phyloP scores from a whole-genome alignment of 2,329 filamentous ascomycete genomes.

The Calcarisporium arbuscula region DNA sequence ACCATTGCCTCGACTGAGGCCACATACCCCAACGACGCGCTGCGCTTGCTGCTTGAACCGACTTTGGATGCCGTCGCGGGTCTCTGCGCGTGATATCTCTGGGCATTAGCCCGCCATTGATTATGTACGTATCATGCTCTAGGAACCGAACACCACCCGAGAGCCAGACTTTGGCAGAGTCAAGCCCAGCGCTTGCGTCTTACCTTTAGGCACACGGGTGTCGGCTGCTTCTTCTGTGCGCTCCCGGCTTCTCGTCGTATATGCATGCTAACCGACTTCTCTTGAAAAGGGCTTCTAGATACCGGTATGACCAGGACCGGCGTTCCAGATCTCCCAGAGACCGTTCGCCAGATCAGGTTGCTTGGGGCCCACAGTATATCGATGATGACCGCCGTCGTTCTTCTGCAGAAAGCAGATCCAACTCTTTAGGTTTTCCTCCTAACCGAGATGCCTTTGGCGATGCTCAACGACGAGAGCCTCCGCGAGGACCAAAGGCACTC shows the following conservation, averaged over 20 bases:
- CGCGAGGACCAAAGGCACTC: conserved; percentile 74
- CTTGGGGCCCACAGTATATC: conserved; percentile 47
- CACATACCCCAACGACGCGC: too few species aligned
- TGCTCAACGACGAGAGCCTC: conserved; percentile 59
- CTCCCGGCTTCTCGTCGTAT: too few species aligned
- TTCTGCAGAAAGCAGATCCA: conserved; percentile 50
- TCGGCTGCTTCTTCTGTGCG: too few species aligned
- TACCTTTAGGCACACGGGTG: too few species aligned
- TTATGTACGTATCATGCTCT: conserved; percentile 15
- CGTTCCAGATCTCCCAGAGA: conserved; percentile 62
- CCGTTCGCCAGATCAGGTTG: conserved; percentile 62
- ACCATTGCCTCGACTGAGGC: too few species aligned
- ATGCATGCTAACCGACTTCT: background rate
- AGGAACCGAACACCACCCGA: too few species aligned
- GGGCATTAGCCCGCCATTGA: conserved; percentile 15
- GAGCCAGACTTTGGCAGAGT: too few species aligned
- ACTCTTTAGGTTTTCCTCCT: conserved; percentile 53
- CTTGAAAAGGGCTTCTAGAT: conserved; percentile 42
- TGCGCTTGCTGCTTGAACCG: too few species aligned
- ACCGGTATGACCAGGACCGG: conserved; percentile 56
- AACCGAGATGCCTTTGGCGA: conserved; percentile 54
- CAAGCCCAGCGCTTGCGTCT: too few species aligned
- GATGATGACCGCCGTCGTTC: conserved; percentile 66
- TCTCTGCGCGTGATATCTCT: conserved; percentile 9
- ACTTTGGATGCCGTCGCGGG: too few species aligned